Conservation (phyloP, 495 filamentous ascomycete species). For the Xylaria telfairii region DNA sequence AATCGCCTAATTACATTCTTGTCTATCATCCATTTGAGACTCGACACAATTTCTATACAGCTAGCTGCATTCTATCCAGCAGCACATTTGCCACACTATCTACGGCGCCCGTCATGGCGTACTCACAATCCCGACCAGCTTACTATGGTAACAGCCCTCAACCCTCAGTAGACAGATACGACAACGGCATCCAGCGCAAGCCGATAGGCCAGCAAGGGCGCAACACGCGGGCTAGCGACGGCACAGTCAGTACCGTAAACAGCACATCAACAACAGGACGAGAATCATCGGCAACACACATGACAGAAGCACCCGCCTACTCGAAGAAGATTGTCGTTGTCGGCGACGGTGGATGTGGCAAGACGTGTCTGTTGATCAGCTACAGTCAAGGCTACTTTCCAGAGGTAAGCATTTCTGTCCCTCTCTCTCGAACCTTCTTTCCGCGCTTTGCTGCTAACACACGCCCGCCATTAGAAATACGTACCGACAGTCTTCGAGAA, state of each 20-base stretch:
- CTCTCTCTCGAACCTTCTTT: conserved; percentile 13
- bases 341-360: conserved; percentile 96
- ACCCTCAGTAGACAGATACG: conserved; percentile 45
- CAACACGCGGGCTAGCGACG: conserved; percentile 64
- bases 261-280: conserved; percentile 67
- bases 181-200: conserved; percentile 45
- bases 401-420: conserved; percentile 67
- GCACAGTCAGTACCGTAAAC: conserved; percentile 77
- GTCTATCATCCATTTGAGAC: conserved; percentile 20
- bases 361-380: conserved; percentile 97
- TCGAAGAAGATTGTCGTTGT: conserved; percentile 99
- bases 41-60: neutral
- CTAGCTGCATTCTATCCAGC: conserved; percentile 17
- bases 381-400: conserved; percentile 98
- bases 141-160: conserved; percentile 41
- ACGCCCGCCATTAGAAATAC: conserved; percentile 77
- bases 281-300: conserved; percentile 79
- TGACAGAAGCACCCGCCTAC: conserved; percentile 88
- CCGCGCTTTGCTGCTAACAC: neutral
- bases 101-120: conserved; percentile 45
- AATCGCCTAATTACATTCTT: neutral
- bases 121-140: conserved; percentile 53
- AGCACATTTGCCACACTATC: conserved; percentile 20
- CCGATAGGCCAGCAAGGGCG: conserved; percentile 48
- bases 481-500: conserved; percentile 99